These are phyloP conservation scores for Leishmania major DNA, from an alignment of 208 protist species.

Conservation along the genomic window DNA sequence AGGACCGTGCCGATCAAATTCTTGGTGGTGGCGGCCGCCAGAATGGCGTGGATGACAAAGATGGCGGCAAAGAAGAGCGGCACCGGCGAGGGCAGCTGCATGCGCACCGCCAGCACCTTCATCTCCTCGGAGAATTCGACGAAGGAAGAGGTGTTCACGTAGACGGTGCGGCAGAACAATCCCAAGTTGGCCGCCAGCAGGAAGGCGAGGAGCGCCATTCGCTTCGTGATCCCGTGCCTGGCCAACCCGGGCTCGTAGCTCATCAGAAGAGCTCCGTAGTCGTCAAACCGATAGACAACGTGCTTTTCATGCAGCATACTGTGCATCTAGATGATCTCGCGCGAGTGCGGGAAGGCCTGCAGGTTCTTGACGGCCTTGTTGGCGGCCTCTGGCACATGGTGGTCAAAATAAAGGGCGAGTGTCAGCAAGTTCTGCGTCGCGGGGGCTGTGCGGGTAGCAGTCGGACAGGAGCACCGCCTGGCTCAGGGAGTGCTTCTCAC, in stretches of 20 bases:
- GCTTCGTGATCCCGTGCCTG: conserved; percentile 49
- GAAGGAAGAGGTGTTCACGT: conserved; percentile 43
- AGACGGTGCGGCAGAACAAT: conserved; percentile 40
- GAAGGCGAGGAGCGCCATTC: conserved; percentile 48
- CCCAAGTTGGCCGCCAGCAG: conserved; percentile 52
- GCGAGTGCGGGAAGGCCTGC: conserved; percentile 74
- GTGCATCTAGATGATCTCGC: conserved; percentile 47
- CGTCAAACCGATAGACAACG: conserved; percentile 68
- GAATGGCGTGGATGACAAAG: conserved; percentile 57
- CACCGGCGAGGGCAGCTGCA: conserved; percentile 57
- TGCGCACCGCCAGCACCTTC: conserved; percentile 36
- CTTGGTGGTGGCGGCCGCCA: conserved; percentile 38
- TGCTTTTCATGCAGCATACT: conserved; percentile 44
- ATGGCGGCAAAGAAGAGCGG: conserved; percentile 65
- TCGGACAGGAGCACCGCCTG: conserved; percentile 56
- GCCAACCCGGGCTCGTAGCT: conserved; percentile 50
- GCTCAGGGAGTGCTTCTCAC: conserved; percentile 47
- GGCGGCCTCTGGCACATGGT: conserved; percentile 74
- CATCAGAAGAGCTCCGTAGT: conserved; percentile 62
- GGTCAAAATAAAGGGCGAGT: conserved; percentile 60
- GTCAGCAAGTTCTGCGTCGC: conserved; percentile 74
- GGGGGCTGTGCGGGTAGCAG: conserved; percentile 62
- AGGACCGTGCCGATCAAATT: conserved; percentile 64
- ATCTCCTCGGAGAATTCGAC: conserved; percentile 19
- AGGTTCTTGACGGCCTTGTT: conserved; percentile 62